Conservation (phyloP, 331 rosid species). For the Quercus phellos region DNA sequence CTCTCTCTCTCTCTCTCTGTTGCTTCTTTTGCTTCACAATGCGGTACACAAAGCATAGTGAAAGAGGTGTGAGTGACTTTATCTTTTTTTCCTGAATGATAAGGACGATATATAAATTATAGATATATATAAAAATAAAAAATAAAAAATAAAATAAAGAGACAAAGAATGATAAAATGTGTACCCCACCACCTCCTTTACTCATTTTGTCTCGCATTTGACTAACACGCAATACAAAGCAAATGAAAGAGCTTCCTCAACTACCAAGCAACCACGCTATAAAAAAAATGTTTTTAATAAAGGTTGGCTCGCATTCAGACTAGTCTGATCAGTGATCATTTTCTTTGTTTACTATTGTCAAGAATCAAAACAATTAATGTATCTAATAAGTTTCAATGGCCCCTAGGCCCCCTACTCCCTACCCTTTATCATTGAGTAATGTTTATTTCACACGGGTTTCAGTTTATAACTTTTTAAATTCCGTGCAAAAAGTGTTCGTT, state of each 20-base stretch:
- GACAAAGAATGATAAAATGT: background rate
- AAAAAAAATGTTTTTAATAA: background rate
- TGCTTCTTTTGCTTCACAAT: background rate
- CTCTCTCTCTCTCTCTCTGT: background rate
- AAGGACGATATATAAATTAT: background rate
- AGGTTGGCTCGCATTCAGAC: background rate
- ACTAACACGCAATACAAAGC: slow-evolving; percentile 14
- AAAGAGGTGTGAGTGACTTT: background rate
- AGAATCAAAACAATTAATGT: background rate
- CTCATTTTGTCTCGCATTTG: slow-evolving; percentile 23
- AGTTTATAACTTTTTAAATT: too few relatives aligned
- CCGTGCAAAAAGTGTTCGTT: too few relatives aligned
- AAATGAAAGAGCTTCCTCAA: slow-evolving; percentile 22
- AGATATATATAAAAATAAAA: background rate
- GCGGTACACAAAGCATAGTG: background rate
- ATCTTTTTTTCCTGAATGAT: background rate
- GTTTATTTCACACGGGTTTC: too few relatives aligned
- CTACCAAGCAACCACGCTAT: slow-evolving; percentile 16
- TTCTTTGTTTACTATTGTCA: background rate
- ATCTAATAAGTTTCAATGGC: background rate
- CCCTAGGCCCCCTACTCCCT: background rate
- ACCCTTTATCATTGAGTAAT: too few relatives aligned
- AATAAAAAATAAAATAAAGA: background rate
- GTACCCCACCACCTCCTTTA: slow-evolving; percentile 16
- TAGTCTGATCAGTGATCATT: background rate